Base-by-base conservation (phyloP, 768 basidiomycete genomes). In the Dentipellis fragilis region DNA sequence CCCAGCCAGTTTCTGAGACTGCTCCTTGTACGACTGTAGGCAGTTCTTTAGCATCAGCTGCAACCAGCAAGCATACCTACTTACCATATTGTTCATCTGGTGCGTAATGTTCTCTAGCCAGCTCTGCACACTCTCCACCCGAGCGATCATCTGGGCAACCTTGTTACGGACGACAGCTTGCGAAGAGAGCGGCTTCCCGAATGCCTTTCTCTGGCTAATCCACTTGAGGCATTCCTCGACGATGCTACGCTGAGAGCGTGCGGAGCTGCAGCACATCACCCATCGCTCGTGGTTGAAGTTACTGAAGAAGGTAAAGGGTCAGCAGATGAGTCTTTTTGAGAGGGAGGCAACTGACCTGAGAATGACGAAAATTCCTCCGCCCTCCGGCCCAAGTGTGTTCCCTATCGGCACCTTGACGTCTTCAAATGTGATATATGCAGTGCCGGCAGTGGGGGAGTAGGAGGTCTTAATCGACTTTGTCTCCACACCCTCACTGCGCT, bases 251-350 rank as follows among this genome's bases (percentile, higher is more conserved):
- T 93, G 90, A 21, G 72, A 67, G 39, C 78, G 73, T 17, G 81
- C 83, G 22, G 80, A 83, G 35, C 79, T 73, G 62, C 88, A 89
- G 66, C 80, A 81, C 87, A 93, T 93, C 23, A 89, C 88, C 91
- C 89, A 94, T 61, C 88, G 85, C 66, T 93, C 93, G 68, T 94
- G 92, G 67, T 95, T 95, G 73, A 95, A 96, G 72, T 95, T 97
- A 59, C 87, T 69, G 74, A 23, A 73, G 68, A 68, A 11, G 35
- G 50, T 49, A 17, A n/a, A n/a, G n/a, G n/a, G 29, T 29, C 6
- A 29, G 29, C 14, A 3, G n/a, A 40, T 17, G 75, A 39, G 76
- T 71, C 36, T 38, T 40, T 38, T 7, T 36, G 2, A 29, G 12
- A 48, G 2, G n/a, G 9, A 23, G 10, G 37, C 35, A 17, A 14